These are phyloP conservation scores for Stylonectria norvegica DNA, from an alignment of 2,329 filamentous ascomycete genomes.

Conservation along the genomic window DNA sequence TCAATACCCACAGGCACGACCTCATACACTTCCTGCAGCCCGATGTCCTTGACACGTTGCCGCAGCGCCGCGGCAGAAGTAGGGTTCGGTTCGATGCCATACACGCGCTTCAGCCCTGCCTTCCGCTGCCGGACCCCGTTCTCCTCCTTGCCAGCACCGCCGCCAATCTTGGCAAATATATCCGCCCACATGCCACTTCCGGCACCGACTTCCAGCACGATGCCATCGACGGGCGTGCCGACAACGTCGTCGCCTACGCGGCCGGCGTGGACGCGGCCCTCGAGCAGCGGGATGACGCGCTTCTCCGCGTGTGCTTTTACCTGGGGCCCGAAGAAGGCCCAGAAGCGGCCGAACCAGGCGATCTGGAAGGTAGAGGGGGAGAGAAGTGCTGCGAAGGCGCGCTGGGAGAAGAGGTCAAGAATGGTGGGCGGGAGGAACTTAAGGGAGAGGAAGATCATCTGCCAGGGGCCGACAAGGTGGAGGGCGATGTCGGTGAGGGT, in stretches of 20 bases:
- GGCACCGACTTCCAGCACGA: conserved; percentile 61
- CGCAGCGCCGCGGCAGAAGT: conserved; percentile 49
- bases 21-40: conserved; percentile 56
- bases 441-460: conserved; percentile 49
- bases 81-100: conserved; percentile 62
- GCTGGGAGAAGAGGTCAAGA: conserved; percentile 35
- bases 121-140: conserved; percentile 17
- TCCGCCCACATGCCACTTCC: conserved; percentile 60
- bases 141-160: conserved; percentile 9
- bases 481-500: conserved; percentile 26
- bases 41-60: conserved; percentile 46
- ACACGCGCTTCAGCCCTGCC: conserved; percentile 45
- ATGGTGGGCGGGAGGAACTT: conserved; percentile 52
- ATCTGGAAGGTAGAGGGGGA: conserved; percentile 41
- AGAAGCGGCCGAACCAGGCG: conserved; percentile 61
- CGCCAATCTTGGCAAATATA: conserved; percentile 41
- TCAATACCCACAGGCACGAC: conserved; percentile 62
- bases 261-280: conserved; percentile 44
- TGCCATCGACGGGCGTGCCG: conserved; percentile 43
- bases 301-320: conserved; percentile 41
- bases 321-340: conserved; percentile 51
- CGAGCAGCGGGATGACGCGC: conserved; percentile 52
- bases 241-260: conserved; percentile 31
- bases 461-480: conserved; percentile 46
- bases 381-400: conserved; percentile 37